phyloP scores from a whole-genome alignment of 148 eudicot species.

The Persicaria tinctoria region DNA sequence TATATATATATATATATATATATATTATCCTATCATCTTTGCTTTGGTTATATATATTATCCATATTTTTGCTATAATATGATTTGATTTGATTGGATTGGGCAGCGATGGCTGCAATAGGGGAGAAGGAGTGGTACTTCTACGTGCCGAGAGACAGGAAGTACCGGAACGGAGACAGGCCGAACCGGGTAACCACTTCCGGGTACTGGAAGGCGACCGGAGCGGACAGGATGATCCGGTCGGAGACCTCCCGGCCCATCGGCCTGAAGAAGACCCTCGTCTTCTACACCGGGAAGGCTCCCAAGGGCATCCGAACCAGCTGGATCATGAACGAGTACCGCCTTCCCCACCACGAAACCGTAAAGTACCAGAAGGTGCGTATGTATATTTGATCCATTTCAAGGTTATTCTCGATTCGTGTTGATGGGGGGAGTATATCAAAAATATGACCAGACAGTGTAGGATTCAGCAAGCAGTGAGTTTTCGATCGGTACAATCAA shows the following conservation, averaged over 20 bases:
- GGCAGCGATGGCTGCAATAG: slow-evolving; percentile 44
- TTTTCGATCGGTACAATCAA: not conserved
- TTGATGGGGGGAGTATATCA: not conserved
- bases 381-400: slow-evolving; percentile 2
- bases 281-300: slow-evolving; percentile 67
- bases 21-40: not conserved
- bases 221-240: slow-evolving; percentile 42
- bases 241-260: slow-evolving; percentile 37
- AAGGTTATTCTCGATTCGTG: not conserved
- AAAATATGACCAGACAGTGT: not conserved
- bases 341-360: slow-evolving; percentile 64
- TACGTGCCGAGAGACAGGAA: slow-evolving; percentile 57
- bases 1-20: not conserved
- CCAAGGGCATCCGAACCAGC: slow-evolving; percentile 58
- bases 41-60: not conserved
- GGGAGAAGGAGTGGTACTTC: slow-evolving; percentile 60
- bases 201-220: slow-evolving; percentile 72
- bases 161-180: slow-evolving; percentile 59
- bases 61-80: too few relatives aligned
- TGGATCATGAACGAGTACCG: slow-evolving; percentile 84
- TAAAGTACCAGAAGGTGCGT: slow-evolving; percentile 72
- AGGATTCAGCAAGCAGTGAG: not conserved
- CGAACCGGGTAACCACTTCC: slow-evolving; percentile 56
- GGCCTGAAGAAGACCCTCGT: slow-evolving; percentile 58
- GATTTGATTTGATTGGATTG: not conserved